Evolutionary conservation across 306 rosid genomes (phyloP), one percentile per base, ranked within the genome.

Genomic region (Begonia fuchsioides): DNA sequence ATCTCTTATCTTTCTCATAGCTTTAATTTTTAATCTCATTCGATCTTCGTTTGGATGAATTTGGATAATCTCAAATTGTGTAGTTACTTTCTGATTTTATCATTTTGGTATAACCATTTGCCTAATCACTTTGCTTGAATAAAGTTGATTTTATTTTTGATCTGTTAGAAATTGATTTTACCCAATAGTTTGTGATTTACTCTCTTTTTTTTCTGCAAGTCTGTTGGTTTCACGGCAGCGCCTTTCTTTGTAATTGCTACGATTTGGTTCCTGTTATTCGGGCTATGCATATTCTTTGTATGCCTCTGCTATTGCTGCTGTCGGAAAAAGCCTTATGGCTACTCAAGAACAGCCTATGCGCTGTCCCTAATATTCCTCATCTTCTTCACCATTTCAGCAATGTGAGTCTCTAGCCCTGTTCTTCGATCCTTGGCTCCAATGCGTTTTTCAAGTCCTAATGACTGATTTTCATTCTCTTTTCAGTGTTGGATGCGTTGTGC

Each of bases 181-280:
- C 1, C 35, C 35, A 4, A 1, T 26, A 4, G 5, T 26, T 26
- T 26, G 35, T 8, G 35, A 26, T 26, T 26, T 26, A 26, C 35
- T 26, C 35, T 5, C 7, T 26, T 20, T 2, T 26, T 26, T 26
- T 26, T 2, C 7, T 26, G 35, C 35, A 84, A 85, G 95, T 85
- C 93, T 20, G 87, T 66, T 57, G 76, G 66, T 45, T 78, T 44
- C 15, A 73, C 82, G 12, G 93, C 82, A 13, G 76, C 64, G 50
- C 87, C 93, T 6, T 15, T 85, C 48, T 69, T 81, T 57, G 54
- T 58, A 50, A 43, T 78, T 39, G 82, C 87, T 45, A 73, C 67
- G 5, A 13, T 72, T 15, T 85, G 95, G 95, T 81, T 85, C 60
- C 19, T 68, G 46, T 68, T 76, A 12, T 57, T 71, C 11, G 68